phyloP scores from a whole-genome alignment of 2,329 filamentous ascomycete genomes.

The Gaeumannomyces tritici region DNA sequence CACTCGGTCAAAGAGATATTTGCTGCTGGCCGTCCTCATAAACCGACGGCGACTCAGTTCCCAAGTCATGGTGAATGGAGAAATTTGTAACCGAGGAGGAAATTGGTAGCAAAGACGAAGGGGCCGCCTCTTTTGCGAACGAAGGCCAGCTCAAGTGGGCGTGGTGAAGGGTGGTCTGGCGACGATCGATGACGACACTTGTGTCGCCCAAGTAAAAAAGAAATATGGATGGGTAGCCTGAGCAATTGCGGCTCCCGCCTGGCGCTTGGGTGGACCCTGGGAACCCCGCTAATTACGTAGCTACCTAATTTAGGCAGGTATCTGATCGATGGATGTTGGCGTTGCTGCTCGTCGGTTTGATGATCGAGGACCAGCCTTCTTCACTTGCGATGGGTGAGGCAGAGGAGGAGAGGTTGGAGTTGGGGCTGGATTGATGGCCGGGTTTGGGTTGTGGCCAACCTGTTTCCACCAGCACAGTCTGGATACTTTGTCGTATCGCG shows the following conservation, averaged over 20 bases:
- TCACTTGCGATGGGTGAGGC: neutral
- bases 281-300: too few relatives aligned
- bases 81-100: neutral
- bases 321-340: neutral
- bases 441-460: neutral
- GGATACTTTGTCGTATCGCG: neutral
- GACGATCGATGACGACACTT: conserved; percentile 5
- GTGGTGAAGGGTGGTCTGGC: neutral
- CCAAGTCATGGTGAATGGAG: conserved; percentile 39
- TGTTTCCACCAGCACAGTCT: neutral
- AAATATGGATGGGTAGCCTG: neutral
- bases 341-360: neutral
- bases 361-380: neutral
- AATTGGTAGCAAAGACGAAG: neutral
- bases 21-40: conserved; percentile 56
- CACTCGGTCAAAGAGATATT: conserved; percentile 64
- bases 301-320: too few relatives aligned
- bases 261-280: too few relatives aligned
- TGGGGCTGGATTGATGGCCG: neutral
- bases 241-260: neutral
- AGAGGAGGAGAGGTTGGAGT: neutral
- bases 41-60: conserved; percentile 51
- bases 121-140: neutral
- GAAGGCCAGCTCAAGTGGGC: neutral
- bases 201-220: neutral